These are phyloP conservation scores for Stramenopiles sp. DNA, from an alignment of 352 stramenopile species.

Conservation along the genomic window DNA sequence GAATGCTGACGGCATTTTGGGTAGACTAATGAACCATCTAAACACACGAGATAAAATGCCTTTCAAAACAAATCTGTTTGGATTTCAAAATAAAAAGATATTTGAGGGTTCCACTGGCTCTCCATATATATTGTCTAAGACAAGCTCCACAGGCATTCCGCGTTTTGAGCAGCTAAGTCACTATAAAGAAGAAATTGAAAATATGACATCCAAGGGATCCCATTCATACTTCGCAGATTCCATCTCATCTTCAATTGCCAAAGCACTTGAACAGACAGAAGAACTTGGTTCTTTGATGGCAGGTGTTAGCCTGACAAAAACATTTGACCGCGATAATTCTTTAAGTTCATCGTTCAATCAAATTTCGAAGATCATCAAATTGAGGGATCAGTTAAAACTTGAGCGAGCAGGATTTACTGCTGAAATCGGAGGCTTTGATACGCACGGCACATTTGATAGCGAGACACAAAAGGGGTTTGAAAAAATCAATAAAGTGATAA, in stretches of 20 bases:
- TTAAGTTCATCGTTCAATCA: slow-evolving; percentile 27
- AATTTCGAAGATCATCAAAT: slow-evolving; percentile 34
- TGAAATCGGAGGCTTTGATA: slow-evolving; percentile 34
- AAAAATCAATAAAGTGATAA: slow-evolving; percentile 28
- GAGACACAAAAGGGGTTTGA: slow-evolving; percentile 24
- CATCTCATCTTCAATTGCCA: neutral
- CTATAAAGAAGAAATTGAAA: neutral
- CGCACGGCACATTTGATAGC: slow-evolving; percentile 26
- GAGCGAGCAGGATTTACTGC: slow-evolving; percentile 34
- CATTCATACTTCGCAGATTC: neutral
- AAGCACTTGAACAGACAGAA: neutral
- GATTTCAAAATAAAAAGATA: slow-evolving; percentile 21
- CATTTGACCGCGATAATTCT: slow-evolving; percentile 22
- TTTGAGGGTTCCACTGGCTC: neutral
- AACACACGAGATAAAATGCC: neutral
- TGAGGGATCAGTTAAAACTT: slow-evolving; percentile 26
- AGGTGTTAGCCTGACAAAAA: slow-evolving; percentile 12
- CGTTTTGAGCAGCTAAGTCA: neutral
- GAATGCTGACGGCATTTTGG: slow-evolving; percentile 34
- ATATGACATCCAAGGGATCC: neutral
- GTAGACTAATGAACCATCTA: slow-evolving; percentile 31
- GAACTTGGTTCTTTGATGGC: neutral
- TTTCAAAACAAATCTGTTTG: slow-evolving; percentile 21
- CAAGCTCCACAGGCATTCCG: neutral
- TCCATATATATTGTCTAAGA: neutral